phyloP scores from a whole-genome alignment of 352 stramenopile species.

The Globisporangium iwayamae region DNA sequence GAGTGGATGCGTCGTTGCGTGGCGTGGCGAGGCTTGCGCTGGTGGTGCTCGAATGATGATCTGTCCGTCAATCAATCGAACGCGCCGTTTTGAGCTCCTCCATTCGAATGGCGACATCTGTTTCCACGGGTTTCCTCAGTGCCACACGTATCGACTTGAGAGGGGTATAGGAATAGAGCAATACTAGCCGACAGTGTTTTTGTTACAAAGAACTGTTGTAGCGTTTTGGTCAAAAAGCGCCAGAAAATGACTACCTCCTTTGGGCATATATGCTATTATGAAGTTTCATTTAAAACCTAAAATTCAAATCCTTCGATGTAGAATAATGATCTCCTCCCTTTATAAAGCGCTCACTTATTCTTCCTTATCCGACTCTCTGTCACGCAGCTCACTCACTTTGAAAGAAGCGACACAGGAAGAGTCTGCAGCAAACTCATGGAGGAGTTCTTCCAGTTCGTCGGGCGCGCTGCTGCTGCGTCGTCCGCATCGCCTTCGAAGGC shows the following conservation, averaged over 20 bases:
- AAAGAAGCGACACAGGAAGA: neutral
- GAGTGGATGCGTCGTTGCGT: neutral
- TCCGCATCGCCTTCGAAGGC: constrained; percentile 20
- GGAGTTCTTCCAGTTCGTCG: constrained; percentile 74
- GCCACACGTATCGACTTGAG: neutral
- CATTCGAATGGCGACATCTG: constrained; percentile 15
- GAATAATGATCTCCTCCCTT: too few relatives aligned
- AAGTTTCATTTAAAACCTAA: too few relatives aligned
- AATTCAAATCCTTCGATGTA: too few relatives aligned
- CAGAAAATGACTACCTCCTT: too few relatives aligned
- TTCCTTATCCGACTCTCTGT: too few relatives aligned
- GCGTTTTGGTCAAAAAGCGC: too few relatives aligned
- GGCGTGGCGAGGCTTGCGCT: neutral
- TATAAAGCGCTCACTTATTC: too few relatives aligned
- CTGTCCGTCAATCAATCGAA: constrained; percentile 5
- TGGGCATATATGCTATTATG: too few relatives aligned
- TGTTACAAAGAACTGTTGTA: too few relatives aligned
- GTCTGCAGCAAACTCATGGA: constrained; percentile 34
- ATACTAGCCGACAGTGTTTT: too few relatives aligned
- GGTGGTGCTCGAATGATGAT: constrained; percentile 6
- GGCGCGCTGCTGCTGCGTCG: constrained; percentile 12
- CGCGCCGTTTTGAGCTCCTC: constrained; percentile 18
- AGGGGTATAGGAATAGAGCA: neutral
- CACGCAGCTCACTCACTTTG: neutral
- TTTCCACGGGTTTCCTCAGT: neutral